Conservation (phyloP, 257 asterid genomes). For the Solanum piurae region DNA sequence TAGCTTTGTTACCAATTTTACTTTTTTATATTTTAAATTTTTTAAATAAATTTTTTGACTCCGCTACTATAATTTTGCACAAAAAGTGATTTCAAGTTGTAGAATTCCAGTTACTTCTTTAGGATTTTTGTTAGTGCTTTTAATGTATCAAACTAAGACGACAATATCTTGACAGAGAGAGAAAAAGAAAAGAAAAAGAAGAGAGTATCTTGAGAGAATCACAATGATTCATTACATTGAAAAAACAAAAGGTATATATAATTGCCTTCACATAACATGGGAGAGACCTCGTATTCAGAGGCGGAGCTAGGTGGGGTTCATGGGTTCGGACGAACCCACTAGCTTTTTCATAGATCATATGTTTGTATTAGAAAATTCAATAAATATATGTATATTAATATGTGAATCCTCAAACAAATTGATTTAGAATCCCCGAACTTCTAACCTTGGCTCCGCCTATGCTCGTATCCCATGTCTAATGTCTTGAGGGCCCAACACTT, state of each 20-base stretch:
- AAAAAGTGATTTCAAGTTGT: background rate
- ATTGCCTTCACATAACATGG: background rate
- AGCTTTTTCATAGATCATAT: no score
- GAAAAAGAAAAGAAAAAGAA: no score
- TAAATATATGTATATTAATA: no score
- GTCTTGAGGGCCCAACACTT: background rate
- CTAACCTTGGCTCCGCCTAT: no score
- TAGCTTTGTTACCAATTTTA: background rate
- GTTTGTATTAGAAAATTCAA: no score
- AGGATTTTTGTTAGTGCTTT: background rate
- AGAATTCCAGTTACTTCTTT: background rate
- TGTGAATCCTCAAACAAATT: no score
- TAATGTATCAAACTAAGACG: background rate
- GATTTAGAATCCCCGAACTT: no score
- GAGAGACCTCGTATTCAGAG: background rate
- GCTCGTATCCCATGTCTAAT: background rate
- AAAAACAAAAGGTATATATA: background rate
- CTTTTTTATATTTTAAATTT: background rate
- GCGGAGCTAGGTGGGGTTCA: no score
- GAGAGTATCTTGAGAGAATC: background rate
- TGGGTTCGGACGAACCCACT: no score
- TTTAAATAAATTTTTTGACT: background rate
- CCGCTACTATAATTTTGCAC: background rate
- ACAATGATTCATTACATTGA: background rate
- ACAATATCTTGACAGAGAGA: background rate